Conservation (phyloP, 2,329 filamentous ascomycete genomes). For the Achaetomium macrosporum region DNA sequence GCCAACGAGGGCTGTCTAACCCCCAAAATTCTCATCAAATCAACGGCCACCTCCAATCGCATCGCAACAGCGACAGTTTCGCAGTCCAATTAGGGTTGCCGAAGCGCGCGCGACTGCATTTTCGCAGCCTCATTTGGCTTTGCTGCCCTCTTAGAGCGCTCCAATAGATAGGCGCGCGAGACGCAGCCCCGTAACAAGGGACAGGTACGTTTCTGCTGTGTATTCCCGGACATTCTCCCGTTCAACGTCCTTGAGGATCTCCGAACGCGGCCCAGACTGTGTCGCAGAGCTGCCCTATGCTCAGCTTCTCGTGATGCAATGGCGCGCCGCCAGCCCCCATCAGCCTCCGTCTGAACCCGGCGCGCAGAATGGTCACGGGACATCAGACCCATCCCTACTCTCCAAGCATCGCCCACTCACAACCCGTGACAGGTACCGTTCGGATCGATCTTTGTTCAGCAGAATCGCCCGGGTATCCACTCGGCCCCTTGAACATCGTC, state of each 20-base stretch:
- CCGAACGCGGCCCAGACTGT: not conserved
- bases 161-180: no score
- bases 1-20: conserved; percentile 20
- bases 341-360: conserved; percentile 1
- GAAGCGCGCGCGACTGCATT: conserved; percentile 11
- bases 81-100: conserved; percentile 26
- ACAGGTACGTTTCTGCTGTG: conserved; percentile 6
- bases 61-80: conserved; percentile 15
- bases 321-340: conserved; percentile 4
- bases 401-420: conserved; percentile 20
- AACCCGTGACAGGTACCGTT: conserved; percentile 19
- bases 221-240: no score
- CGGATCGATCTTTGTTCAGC: conserved; percentile 10
- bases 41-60: conserved; percentile 25
- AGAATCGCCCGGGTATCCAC: conserved; percentile 19
- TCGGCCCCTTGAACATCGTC: conserved; percentile 8
- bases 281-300: not conserved
- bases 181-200: no score
- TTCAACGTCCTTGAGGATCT: not conserved
- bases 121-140: conserved; percentile 15
- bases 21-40: conserved; percentile 29
- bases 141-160: not conserved
- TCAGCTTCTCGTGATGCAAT: conserved; percentile 14
- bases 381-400: conserved; percentile 9
- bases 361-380: conserved; percentile 8